phyloP scores from a whole-genome alignment of 202 grass and related monocot species.

The Schoenoplectus tabernaemontani region DNA sequence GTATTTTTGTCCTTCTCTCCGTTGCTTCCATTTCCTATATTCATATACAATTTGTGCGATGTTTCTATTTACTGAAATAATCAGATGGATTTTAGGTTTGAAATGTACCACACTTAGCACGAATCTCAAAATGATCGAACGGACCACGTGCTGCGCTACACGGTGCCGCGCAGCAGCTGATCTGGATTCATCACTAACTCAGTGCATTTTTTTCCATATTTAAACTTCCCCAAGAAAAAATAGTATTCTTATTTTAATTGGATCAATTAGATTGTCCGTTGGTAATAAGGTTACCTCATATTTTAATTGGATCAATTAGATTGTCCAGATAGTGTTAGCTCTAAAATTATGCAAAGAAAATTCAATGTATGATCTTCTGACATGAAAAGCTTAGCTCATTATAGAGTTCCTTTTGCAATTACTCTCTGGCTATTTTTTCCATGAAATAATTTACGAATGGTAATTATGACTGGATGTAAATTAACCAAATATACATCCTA shows the following conservation, averaged over 20 bases:
- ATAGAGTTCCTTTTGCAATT: neutral
- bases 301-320: neutral
- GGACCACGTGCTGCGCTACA: no score
- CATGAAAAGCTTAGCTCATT: neutral
- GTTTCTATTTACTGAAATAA: neutral
- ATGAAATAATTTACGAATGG: neutral
- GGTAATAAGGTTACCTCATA: neutral
- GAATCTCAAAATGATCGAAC: no score
- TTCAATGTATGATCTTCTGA: constrained; percentile 15
- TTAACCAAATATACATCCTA: neutral
- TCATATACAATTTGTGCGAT: neutral
- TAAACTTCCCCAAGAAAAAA: neutral
- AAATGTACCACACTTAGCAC: neutral
- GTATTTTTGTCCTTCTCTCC: constrained; percentile 25
- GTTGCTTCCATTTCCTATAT: neutral
- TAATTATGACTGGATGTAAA: neutral
- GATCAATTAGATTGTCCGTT: neutral
- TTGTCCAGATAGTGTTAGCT: neutral
- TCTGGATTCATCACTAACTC: neutral
- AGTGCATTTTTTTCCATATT: neutral
- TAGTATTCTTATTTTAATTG: neutral
- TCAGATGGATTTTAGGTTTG: neutral
- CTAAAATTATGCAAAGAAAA: neutral
- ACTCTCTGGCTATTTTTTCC: neutral
- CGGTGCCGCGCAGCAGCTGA: no score